Percentiles rank a stretch among this genome's conserved stretches.
Conservation (phyloP, 345 rosid genomes). For the Cardamine resedifolia region DNA sequence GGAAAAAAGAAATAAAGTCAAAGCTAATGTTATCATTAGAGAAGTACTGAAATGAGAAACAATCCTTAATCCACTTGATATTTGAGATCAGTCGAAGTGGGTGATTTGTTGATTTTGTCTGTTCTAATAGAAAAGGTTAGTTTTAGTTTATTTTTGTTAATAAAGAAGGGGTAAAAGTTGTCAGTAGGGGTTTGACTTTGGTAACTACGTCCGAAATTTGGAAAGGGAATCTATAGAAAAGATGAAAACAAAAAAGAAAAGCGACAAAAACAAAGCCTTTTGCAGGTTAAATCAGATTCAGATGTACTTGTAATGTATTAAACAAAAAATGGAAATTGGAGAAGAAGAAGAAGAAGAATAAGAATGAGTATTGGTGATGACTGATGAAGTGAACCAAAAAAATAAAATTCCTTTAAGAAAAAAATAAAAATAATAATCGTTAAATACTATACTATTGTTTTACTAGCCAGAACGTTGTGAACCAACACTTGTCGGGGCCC, state of each 20-base stretch:
- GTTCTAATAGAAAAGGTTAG: background rate
- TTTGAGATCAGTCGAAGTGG: background rate
- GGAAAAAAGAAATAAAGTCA: background rate
- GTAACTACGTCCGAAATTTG: conserved; percentile 4
- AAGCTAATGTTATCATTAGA: background rate
- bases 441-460: background rate
- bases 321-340: background rate
- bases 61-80: background rate
- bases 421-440: background rate
- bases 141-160: background rate
- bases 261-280: conserved; percentile 12
- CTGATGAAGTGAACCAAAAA: too few relatives aligned
- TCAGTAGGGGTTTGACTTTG: conserved; percentile 30
- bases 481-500: conserved; percentile 3
- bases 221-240: conserved; percentile 27
- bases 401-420: background rate
- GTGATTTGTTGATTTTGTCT: background rate
- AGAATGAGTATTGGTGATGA: too few relatives aligned
- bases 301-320: background rate
- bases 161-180: background rate
- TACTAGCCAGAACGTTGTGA: background rate
- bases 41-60: background rate
- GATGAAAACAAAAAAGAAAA: background rate
- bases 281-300: conserved; percentile 25
- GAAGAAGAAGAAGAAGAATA: conserved; percentile 12